Base-by-base conservation (phyloP, 345 rosid species). In the Clausena lansium region DNA sequence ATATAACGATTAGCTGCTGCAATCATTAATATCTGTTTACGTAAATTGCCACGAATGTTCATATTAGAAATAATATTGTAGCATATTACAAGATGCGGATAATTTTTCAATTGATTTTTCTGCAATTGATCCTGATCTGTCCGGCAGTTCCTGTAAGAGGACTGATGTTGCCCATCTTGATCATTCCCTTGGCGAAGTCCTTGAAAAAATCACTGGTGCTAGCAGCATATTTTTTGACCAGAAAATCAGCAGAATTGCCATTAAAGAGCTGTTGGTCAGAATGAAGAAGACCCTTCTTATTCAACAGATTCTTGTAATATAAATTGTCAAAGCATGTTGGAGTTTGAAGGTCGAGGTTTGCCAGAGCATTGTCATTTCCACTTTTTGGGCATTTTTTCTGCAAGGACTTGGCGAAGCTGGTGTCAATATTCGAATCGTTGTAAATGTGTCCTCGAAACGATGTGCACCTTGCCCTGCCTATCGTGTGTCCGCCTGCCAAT, bases 151-250 rank as follows among this genome's bases (percentile, higher is more conserved):
- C 88, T 3, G 88, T 84, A 25, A 86, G 85, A 28, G 81, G 80
- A 22, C 61, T 73, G 76, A 87, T 76, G 73, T 87, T 87, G 30
- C 89, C 87, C 92, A 87, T 82, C 66, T 79, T 87, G 66, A 87
- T 24, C 81, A 83, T 86, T 22, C 85, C 83, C 65, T 67, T 41
- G 24, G 77, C 67, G 73, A 87, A 86, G 70, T 81, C 83, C 15
- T 71, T 24, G n/a, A 84, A 83, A 65, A 89, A 89, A 7, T 17
- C n/a, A n/a, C 71, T 6, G n/a, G 22, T 38, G 72, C 58, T 55
- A 1, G n/a, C 50, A n/a, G 86, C 83, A 63, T 81, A 89, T 25
- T 15, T 13, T 35, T 68, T 81, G 59, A 82, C 89, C 36, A 78
- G 70, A 25, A 38, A 2, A 68, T 54, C 85, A 27, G 71, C 47